phyloP scores from a whole-genome alignment of 805 yeast species.

The Monosporozyma siamensis region DNA sequence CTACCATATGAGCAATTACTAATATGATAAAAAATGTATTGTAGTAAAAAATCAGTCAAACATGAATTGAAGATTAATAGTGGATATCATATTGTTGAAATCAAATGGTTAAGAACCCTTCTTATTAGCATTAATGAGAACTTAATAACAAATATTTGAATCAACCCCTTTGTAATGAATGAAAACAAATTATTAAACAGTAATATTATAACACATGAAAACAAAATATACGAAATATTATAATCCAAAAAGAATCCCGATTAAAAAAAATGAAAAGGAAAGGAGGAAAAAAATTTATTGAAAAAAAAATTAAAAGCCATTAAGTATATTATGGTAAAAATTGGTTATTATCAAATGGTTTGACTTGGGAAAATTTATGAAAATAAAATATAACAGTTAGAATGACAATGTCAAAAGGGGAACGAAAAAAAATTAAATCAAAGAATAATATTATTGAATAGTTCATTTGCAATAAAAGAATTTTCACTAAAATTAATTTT shows the following conservation, averaged over 20 bases:
- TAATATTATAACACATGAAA: not conserved
- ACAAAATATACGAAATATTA: not conserved
- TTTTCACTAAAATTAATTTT: not conserved
- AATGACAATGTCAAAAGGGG: not conserved
- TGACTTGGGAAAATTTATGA: not conserved
- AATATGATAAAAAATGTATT: not conserved
- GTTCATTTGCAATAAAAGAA: not conserved
- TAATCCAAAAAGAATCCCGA: not conserved
- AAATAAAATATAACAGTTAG: not conserved
- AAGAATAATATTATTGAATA: not conserved
- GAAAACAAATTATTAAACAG: not conserved
- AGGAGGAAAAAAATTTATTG: no score
- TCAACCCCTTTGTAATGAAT: not conserved
- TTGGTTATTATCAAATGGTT: not conserved
- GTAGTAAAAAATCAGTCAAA: not conserved
- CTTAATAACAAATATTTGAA: not conserved
- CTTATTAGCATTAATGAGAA: no score
- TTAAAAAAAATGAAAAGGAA: not conserved
- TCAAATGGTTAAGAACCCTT: not conserved
- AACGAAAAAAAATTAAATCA: not conserved
- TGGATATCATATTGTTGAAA: not conserved
- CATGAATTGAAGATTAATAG: not conserved
- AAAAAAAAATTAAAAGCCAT: no score
- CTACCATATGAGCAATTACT: not conserved
- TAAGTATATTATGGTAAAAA: not conserved